Percentiles rank a stretch among this genome's conserved stretches.
phyloP scores from a whole-genome alignment of 306 rosid species.

The Benincasa hispida region DNA sequence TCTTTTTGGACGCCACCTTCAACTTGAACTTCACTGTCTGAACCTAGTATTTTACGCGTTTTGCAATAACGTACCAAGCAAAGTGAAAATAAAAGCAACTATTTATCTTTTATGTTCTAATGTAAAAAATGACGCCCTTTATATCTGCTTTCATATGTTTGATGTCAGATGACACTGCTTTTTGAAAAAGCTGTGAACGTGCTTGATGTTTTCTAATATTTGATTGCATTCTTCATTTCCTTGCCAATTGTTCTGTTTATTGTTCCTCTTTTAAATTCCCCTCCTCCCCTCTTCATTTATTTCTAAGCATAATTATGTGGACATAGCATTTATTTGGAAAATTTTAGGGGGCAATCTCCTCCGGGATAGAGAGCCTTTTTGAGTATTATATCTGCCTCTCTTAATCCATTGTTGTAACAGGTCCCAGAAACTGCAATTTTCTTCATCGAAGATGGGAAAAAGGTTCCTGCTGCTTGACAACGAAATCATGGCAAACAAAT shows the following conservation, averaged over 20 bases:
- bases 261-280: neutral
- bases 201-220: neutral
- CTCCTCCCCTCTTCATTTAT: neutral
- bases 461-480: slow-evolving; percentile 91
- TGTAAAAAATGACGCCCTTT: neutral
- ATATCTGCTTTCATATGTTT: neutral
- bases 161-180: neutral
- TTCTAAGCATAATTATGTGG: neutral
- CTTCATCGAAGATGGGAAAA: slow-evolving; percentile 96
- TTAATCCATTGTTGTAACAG: slow-evolving; percentile 22
- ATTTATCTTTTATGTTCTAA: neutral
- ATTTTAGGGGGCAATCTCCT: neutral
- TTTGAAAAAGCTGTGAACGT: neutral
- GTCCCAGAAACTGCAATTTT: slow-evolving; percentile 83
- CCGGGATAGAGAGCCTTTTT: neutral
- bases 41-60: neutral
- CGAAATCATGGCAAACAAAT: slow-evolving; percentile 17
- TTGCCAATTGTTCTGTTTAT: neutral
- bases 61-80: neutral
- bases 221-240: neutral
- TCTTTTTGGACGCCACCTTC: neutral
- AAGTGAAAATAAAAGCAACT: neutral
- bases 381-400: neutral
- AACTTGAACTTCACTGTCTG: neutral
- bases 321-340: neutral